Evolutionary conservation across 2,329 filamentous ascomycete genomes (phyloP), one percentile per base, ranked within the genome.

Genomic region (Plenodomus tracheiphilus): DNA sequence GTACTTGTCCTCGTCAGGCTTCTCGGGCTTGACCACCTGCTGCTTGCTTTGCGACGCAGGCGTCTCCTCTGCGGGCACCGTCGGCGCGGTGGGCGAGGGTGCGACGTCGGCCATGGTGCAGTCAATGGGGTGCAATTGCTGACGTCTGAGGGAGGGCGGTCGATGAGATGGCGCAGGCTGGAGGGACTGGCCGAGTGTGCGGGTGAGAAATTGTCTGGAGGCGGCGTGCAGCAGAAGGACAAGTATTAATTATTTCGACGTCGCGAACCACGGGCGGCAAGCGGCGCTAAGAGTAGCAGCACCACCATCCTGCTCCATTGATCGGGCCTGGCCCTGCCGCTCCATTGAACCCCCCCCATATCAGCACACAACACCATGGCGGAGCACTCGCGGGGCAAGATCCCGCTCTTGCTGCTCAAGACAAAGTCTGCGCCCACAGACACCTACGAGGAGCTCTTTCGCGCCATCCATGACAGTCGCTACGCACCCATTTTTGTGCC

Each of bases 1-100:
- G 81, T 86, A 99, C 62, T 81, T 79, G 59, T 87, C 87, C 78
- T 94, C 89, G 74, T 97, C 89, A 39, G 94, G 94, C 81, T 88
- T 91, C 75, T 89, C 83, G 45, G 92, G 91, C 77, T 86, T 91
- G 67, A 77, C 68, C 35, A 70, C 54, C 34, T 71, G 63, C 52
- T 74, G 67, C 62, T 72, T 72, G 47, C 61, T 61, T 41, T 70
- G 64, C 42, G 69, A 50, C 43, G 70, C 58, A 50, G 65, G 43
- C 39, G 69, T 56, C n/a, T n/a, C n/a, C 50, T 66, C 64, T 49
- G 60, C 51, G 41, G 70, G 63, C 49, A 66, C 57, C 61, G 66
- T 65, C 47, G 65, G 62, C 28, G 70, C 63, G 46, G 70, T 65
- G 37, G 71, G 59, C 32, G 71, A 66, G 38, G 72, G 72, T 48